Evolutionary conservation across 2,329 filamentous ascomycete species (phyloP).

Genomic region (Colletotrichum sojae): DNA sequence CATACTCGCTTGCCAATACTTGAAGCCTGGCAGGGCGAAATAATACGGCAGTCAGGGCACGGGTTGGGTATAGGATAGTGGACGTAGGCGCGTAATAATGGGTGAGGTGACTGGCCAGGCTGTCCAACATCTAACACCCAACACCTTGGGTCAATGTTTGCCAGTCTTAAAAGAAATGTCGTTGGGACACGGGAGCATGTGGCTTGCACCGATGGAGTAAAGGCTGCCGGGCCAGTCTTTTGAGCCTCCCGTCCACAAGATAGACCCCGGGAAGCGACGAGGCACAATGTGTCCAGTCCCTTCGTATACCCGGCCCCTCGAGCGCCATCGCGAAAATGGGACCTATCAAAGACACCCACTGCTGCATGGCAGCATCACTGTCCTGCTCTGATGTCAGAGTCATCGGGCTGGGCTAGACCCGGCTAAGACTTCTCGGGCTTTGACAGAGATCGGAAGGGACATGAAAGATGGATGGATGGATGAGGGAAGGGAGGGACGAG

Average conservation of each 20-base stretch:
- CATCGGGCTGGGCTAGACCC: slow-evolving; percentile 5
- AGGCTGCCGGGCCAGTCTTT: background rate
- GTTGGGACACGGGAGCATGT: background rate
- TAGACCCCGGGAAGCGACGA: background rate
- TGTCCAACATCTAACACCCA: too few species aligned
- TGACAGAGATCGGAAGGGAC: slow-evolving; percentile 14
- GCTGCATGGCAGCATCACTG: slow-evolving; percentile 2
- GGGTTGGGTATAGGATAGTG: too few species aligned
- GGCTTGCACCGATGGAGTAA: background rate
- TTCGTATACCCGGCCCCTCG: slow-evolving; percentile 8
- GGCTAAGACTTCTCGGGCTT: slow-evolving; percentile 9
- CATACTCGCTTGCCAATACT: background rate
- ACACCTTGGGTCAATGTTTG: background rate
- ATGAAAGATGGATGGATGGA: slow-evolving; percentile 1
- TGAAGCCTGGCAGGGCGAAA: background rate
- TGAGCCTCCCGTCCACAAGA: background rate
- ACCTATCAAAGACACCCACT: background rate
- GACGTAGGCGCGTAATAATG: too few species aligned
- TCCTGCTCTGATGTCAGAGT: slow-evolving; percentile 24
- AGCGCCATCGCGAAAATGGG: background rate
- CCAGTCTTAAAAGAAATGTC: background rate
- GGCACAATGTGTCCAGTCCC: background rate
- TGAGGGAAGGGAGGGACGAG: background rate
- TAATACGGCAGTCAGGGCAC: background rate
- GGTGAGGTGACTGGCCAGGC: background rate